Evolutionary conservation across 2,329 filamentous ascomycete species (phyloP).

Genomic region (Didymella keratinophila): DNA sequence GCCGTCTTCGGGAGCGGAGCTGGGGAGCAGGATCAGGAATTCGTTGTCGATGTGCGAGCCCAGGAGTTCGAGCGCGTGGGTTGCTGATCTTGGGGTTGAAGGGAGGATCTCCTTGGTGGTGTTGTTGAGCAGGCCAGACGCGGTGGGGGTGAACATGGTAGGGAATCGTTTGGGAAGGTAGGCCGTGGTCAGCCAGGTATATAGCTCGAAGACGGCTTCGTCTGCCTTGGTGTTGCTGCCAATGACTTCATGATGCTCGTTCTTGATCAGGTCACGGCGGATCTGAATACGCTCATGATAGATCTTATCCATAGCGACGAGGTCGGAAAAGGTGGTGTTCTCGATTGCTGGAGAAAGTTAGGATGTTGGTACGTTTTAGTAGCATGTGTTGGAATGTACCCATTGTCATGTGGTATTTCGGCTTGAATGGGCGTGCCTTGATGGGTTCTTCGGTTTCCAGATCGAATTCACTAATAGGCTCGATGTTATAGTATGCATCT

Average conservation of each 20-base stretch:
- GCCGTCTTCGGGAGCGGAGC: conserved; percentile 28
- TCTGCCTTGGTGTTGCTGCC: conserved; percentile 47
- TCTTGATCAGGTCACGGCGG: conserved; percentile 57
- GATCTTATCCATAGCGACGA: conserved; percentile 67
- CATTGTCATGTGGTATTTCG: conserved; percentile 70
- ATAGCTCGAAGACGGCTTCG: conserved; percentile 64
- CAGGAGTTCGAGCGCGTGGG: conserved; percentile 57
- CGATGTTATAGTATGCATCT: conserved; percentile 53
- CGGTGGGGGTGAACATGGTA: conserved; percentile 54
- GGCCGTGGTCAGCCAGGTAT: conserved; percentile 60
- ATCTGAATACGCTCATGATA: conserved; percentile 62
- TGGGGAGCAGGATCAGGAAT: conserved; percentile 65
- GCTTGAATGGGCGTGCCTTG: conserved; percentile 65
- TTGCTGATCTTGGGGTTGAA: conserved; percentile 45
- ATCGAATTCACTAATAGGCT: conserved; percentile 59
- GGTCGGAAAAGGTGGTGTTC: conserved; percentile 60
- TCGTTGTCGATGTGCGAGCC: conserved; percentile 66
- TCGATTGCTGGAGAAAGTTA: conserved; percentile 57
- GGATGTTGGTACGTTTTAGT: background rate
- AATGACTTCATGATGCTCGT: conserved; percentile 54
- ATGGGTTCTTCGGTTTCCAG: conserved; percentile 61
- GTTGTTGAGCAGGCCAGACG: conserved; percentile 52
- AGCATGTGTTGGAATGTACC: conserved; percentile 49
- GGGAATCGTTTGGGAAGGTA: conserved; percentile 68
- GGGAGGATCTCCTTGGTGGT: conserved; percentile 56